Evolutionary conservation across 768 basidiomycete species (phyloP), one percentile per base, ranked within the genome.

Genomic region (Boletus sp.): DNA sequence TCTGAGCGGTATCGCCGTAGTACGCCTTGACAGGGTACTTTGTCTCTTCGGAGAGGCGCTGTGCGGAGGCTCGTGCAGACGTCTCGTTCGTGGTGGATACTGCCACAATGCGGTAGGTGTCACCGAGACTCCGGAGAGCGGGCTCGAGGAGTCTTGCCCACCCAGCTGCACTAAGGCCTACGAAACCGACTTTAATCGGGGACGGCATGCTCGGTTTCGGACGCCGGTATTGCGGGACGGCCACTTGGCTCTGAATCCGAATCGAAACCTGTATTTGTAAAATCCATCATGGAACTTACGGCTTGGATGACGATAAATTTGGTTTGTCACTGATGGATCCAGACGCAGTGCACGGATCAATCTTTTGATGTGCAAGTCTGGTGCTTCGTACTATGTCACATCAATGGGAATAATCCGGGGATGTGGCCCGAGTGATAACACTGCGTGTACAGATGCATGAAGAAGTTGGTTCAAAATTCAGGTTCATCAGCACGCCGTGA

Each of bases 91-190:
- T 59, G 39, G 58, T 59, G 1, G 54, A 59, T 28, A 59, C 54
- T 28, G 58, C 54, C 28, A 59, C 58, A 33, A 59, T 59, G 50
- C 50, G 58, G 28, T 59, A 55, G 30, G 50, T 52, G 46, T 56
- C 54, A 7, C 54, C 58, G 15, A 56, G 58, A 12, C 54, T 55
- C n/a, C n/a, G 49, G 11, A 59, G 42, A 1, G 54, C 54, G 3
- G 58, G 58, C 40, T 55, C 58, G 32, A 59, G 39, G 18, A 59
- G 46, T 30, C 45, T 47, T 14, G 45, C 58, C 58, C 58, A 56
- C 1, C 58, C 54, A 0, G 45, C 7, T 28, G 54, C 36, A n/a
- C 58, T 51, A 45, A 59, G 54, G n/a, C 58, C 58, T 1, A 59
- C 28, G 28, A 59, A 56, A 30, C 58, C 58, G 18, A 59, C 50